These are phyloP conservation scores for Pichia kudriavzevii DNA, from an alignment of 1,139 yeast species.

Conservation along the genomic window DNA sequence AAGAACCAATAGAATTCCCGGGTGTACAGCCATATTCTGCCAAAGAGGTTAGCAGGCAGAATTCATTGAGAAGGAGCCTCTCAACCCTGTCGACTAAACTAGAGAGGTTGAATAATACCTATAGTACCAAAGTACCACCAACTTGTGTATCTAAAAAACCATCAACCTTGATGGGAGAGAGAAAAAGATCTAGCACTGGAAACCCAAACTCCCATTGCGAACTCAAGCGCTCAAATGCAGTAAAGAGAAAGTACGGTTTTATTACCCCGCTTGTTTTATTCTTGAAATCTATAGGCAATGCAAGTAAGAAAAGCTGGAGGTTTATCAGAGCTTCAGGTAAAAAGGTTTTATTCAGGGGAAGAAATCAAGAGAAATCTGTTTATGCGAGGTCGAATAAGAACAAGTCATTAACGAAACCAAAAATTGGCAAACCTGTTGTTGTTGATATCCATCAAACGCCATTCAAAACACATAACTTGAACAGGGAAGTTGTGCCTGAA, in stretches of 20 bases:
- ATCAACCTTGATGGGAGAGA: no score
- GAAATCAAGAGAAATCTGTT: no score
- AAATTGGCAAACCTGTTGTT: slow-evolving; percentile 13
- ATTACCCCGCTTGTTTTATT: slow-evolving; percentile 16
- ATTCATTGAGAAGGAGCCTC: slow-evolving; percentile 7
- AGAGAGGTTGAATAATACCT: not conserved
- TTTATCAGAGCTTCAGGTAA: slow-evolving; percentile 10
- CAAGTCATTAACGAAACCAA: no score
- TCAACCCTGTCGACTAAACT: slow-evolving; percentile 1
- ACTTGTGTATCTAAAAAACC: not conserved
- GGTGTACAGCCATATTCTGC: no score
- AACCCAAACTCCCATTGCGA: no score
- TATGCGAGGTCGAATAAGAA: no score
- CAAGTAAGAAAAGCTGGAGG: slow-evolving; percentile 17
- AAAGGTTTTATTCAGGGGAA: slow-evolving; percentile 9
- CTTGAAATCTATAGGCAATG: slow-evolving; percentile 10
- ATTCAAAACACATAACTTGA: slow-evolving; percentile 8
- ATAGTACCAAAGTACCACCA: no score
- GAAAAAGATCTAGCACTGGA: no score
- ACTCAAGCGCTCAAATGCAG: slow-evolving; percentile 25
- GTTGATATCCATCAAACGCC: slow-evolving; percentile 13
- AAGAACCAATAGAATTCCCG: no score
- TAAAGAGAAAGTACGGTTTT: slow-evolving; percentile 24
- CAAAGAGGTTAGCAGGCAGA: no score
- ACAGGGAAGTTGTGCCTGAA: not conserved